Base-by-base conservation (phyloP, 768 basidiomycete species). In the Boletellus ananas region DNA sequence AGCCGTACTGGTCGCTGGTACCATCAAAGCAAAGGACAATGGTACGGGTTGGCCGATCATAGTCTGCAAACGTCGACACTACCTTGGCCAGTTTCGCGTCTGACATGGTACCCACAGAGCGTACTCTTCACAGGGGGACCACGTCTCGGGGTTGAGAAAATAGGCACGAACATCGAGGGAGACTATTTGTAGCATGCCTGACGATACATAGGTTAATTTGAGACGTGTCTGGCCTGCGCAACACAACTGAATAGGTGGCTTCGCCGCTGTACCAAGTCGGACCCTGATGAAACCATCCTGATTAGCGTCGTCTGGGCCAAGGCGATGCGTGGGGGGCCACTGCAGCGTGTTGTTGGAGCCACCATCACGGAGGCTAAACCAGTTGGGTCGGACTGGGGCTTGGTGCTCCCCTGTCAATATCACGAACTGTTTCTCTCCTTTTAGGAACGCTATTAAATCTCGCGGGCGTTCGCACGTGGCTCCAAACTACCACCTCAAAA, bases 11-110 rank as follows among this genome's bases (percentile, higher is more conserved):
- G 47, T 72, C 72, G 2, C 74, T 63, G 4, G 86, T 87, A 12
- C 86, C 86, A 55, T 88, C 86, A 58, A 88, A 88, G 64, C 83
- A 85, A 20, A 87, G 69, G 27, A 87, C 70, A 25, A 85, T 73
- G 0, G 74, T 75, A 29, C 79, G 75, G 10, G 73, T 59, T 36
- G 50, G 46, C 11, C 51, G 49, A 29, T 17, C 20, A 18, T 38
- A 41, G 31, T 45, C 48, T 12, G 25, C 7, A 7, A n/a, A n/a
- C n/a, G n/a, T n/a, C n/a, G 50, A 43, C 7, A 44, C 6, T n/a
- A 20, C 38, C 21, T 53, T 29, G 25, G 33, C 45, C 10, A 27
- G 34, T 21, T 40, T 49, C 12, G 21, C 14, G 38, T 56, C 49
- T 18, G 57, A 49, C 65, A 67, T 69, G 31, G n/a, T 41, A 8